A percentile compares a stretch with the other conserved stretches of the same genome.
Evolutionary conservation across 2,329 filamentous ascomycete species (phyloP).

Genomic region (Stachybotrys elegans): DNA sequence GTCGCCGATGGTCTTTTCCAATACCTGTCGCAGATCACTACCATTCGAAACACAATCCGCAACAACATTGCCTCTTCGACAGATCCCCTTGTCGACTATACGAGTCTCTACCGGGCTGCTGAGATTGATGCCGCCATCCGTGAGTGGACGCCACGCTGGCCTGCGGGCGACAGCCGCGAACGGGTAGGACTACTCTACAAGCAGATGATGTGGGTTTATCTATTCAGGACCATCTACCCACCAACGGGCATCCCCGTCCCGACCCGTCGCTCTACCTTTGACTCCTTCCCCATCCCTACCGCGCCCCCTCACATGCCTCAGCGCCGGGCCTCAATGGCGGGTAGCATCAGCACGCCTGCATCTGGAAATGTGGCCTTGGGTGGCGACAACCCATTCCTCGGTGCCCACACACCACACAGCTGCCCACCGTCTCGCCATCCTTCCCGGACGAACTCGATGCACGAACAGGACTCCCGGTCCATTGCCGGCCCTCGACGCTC

Average conservation of each 20-base stretch:
- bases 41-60: constrained; percentile 69
- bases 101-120: constrained; percentile 65
- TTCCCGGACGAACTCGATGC: constrained; percentile 34
- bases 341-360: constrained; percentile 18
- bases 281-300: constrained; percentile 17
- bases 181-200: constrained; percentile 55
- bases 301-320: constrained; percentile 14
- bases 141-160: constrained; percentile 65
- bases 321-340: constrained; percentile 30
- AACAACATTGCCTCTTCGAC: constrained; percentile 55
- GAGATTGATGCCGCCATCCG: constrained; percentile 71
- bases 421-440: constrained; percentile 28
- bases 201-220: constrained; percentile 62
- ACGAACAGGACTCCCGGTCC: constrained; percentile 26
- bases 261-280: constrained; percentile 24
- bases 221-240: constrained; percentile 57
- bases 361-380: constrained; percentile 13
- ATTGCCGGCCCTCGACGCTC: constrained; percentile 14
- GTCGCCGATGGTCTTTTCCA: constrained; percentile 78
- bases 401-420: constrained; percentile 20
- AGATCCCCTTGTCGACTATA: constrained; percentile 69
- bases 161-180: constrained; percentile 50
- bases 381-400: constrained; percentile 7
- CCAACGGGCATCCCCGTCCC: constrained; percentile 28
- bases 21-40: constrained; percentile 73